Conservation (phyloP, 192 early-diverging fungal genomes). For the Coemansia sp. region DNA sequence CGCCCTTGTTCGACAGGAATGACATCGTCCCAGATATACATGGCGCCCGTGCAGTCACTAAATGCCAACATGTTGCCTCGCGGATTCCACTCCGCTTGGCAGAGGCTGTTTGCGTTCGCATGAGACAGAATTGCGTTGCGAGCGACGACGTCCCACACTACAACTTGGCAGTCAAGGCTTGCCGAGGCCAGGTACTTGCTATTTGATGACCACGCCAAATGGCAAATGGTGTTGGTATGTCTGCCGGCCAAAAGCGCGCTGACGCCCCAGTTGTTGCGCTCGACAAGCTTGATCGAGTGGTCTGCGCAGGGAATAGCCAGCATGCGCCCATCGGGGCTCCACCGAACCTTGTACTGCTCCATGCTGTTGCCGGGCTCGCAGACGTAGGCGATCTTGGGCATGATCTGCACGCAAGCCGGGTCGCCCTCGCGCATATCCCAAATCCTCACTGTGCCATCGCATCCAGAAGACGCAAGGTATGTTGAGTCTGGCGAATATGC, state of each 20-base stretch:
- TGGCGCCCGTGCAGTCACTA: slow-evolving; percentile 59
- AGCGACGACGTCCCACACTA: slow-evolving; percentile 68
- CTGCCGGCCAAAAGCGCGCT: slow-evolving; percentile 30
- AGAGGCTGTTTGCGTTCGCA: slow-evolving; percentile 42
- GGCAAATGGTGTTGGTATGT: slow-evolving; percentile 52
- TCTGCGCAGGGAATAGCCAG: slow-evolving; percentile 64
- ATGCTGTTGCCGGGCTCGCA: slow-evolving; percentile 51
- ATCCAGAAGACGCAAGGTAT: slow-evolving; percentile 56
- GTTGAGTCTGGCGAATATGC: slow-evolving; percentile 37
- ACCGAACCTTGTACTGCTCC: slow-evolving; percentile 56
- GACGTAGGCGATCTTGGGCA: slow-evolving; percentile 36
- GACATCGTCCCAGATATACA: slow-evolving; percentile 64
- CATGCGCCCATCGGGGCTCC: slow-evolving; percentile 65
- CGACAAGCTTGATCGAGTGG: slow-evolving; percentile 40
- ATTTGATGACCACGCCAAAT: slow-evolving; percentile 67
- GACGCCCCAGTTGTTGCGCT: slow-evolving; percentile 44
- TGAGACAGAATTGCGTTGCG: slow-evolving; percentile 53
- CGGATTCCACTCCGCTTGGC: slow-evolving; percentile 72
- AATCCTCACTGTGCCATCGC: slow-evolving; percentile 66
- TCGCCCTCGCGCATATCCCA: slow-evolving; percentile 63
- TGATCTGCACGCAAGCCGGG: slow-evolving; percentile 50
- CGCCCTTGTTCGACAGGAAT: slow-evolving; percentile 49
- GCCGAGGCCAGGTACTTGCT: slow-evolving; percentile 65
- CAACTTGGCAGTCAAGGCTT: slow-evolving; percentile 51
- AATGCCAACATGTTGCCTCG: slow-evolving; percentile 64